phyloP scores from a whole-genome alignment of 345 rosid genomes.

The Euphorbia tirucalli region DNA sequence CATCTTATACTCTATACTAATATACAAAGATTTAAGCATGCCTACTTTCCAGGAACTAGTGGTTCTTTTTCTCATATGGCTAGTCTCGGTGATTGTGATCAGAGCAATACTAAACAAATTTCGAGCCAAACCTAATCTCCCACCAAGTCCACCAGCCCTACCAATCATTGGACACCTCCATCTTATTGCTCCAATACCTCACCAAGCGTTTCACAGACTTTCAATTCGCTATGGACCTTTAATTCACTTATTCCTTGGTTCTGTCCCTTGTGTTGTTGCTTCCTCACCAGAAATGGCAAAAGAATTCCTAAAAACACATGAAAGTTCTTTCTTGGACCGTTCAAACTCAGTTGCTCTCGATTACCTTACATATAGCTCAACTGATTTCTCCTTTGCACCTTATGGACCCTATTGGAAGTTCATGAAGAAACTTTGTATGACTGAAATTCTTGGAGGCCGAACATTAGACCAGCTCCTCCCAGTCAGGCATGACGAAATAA shows the following conservation, averaged over 20 bases:
- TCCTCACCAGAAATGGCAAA: conserved; percentile 59
- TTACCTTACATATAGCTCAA: conserved; percentile 52
- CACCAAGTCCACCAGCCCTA: conserved; percentile 48
- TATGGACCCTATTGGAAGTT: conserved; percentile 63
- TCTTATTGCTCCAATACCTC: conserved; percentile 53
- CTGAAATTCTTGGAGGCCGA: conserved; percentile 44
- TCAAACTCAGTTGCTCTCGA: conserved; percentile 36
- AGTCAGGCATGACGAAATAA: conserved; percentile 37
- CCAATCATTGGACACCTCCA: conserved; percentile 69
- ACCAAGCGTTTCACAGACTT: conserved; percentile 61
- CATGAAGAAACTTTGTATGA: conserved; percentile 58
- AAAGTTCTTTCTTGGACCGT: conserved; percentile 42
- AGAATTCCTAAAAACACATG: conserved; percentile 67
- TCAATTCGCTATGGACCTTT: conserved; percentile 52
- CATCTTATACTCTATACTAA: not conserved
- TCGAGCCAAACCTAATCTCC: conserved; percentile 24
- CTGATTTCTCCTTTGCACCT: conserved; percentile 52
- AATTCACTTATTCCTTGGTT: conserved; percentile 51
- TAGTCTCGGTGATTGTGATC: conserved; percentile 38
- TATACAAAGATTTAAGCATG: conserved; percentile 17
- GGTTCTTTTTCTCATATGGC: conserved; percentile 36
- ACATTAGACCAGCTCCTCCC: conserved; percentile 39
- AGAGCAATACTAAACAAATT: conserved; percentile 24
- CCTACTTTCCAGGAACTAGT: conserved; percentile 33
- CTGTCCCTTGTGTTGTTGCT: conserved; percentile 51